Evolutionary conservation across 1,284 basidiomycete genomes (phyloP), one percentile per base, ranked within the genome.

Genomic region (Moesziomyces antarcticus): DNA sequence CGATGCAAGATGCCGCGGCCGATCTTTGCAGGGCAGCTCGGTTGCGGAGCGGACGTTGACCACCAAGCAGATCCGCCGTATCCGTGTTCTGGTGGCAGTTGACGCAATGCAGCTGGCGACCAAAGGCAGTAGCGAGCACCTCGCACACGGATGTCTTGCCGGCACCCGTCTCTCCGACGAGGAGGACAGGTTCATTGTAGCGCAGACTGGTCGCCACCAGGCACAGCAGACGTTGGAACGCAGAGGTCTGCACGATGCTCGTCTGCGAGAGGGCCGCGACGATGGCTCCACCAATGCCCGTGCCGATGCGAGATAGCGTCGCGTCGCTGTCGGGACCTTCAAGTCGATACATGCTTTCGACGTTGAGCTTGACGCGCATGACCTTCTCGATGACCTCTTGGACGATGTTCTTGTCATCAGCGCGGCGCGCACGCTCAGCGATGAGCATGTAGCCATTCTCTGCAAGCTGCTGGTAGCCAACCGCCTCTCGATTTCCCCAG

Each of bases 1-100:
- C 57, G 5, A 70, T 52, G 7, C 85, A 84, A 21, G 84, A 82
- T 9, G 45, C 55, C 35, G 85, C 70, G 16, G 86, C 78, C 13
- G 76, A 72, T 48, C 83, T 78, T 49, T 86, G 85, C n/a, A 86
- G 79, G 7, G 72, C 70, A 4, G 85, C 83, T 40, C 92, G 90
- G 85, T 94, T 94, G 24, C 97, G 90, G n/a, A 96, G 86, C 3
- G 97, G 97, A 40, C 97, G 89, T 78, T 98, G 89, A 35, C 94
- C 93, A 41, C 97, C 97, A 50, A 99, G 92, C 42, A 99, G 87
- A 85, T 99, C 97, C 9, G 96, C 93, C 0, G 96, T 97, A 85
- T 99, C 97, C n/a, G 96, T 99, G 82, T 98, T 99, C 84, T 98
- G 95, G 84, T 99, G 97, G 82, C 96, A 99, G 81, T 93, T 98